These are phyloP conservation scores for Coix lacrymajobi DNA, from an alignment of 176 grass and related monocot species.

Conservation along the genomic window DNA sequence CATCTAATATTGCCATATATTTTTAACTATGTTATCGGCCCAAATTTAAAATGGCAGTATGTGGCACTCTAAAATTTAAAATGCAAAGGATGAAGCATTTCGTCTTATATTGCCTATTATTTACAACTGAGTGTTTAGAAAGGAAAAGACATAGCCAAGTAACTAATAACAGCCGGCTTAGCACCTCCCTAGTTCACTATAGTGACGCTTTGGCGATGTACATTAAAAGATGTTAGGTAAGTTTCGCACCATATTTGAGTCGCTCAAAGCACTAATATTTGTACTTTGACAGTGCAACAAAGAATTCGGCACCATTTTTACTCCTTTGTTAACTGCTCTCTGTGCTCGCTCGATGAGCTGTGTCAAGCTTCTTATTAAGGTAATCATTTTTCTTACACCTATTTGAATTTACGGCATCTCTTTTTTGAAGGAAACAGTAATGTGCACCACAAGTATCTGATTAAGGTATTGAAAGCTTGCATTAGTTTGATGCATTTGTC, in stretches of 20 bases:
- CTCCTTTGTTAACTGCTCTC: not conserved
- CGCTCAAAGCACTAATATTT: not conserved
- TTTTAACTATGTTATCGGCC: too few relatives aligned
- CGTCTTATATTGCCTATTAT: not conserved
- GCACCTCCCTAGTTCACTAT: too few relatives aligned
- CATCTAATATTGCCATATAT: too few relatives aligned
- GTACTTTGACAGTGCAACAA: constrained; percentile 20
- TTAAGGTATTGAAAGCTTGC: not conserved
- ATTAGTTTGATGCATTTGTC: not conserved
- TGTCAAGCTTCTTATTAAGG: constrained; percentile 28
- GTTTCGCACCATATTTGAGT: not conserved
- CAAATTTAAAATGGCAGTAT: too few relatives aligned
- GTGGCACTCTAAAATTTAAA: too few relatives aligned
- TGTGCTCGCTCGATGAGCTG: not conserved
- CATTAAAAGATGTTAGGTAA: too few relatives aligned
- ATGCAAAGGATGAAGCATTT: not conserved
- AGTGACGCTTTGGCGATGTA: too few relatives aligned
- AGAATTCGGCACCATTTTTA: not conserved
- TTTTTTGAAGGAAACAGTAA: not conserved
- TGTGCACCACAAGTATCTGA: too few relatives aligned
- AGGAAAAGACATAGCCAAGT: not conserved
- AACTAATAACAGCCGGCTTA: too few relatives aligned
- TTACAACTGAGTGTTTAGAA: not conserved
- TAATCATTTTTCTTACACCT: not conserved
- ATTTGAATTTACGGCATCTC: not conserved